These are phyloP conservation scores for Aquilaria agallochum DNA, from an alignment of 441 rosid species.

Conservation along the genomic window DNA sequence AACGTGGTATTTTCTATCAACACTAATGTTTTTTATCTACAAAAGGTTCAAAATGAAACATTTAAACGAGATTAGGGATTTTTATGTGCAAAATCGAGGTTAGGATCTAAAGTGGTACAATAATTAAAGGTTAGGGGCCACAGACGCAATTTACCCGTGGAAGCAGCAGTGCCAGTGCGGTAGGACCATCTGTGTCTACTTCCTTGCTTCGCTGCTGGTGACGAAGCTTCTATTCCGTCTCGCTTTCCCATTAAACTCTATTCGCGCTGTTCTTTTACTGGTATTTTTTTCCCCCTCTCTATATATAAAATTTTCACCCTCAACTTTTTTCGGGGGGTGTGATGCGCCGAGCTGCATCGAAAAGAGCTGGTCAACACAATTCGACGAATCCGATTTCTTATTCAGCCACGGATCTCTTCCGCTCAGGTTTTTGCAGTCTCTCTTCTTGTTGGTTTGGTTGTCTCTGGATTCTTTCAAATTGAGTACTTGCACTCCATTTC, in stretches of 20 bases:
- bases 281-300: constrained; percentile 13
- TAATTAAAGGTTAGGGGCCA: no score
- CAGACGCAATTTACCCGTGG: no score
- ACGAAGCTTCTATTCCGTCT: constrained; percentile 12
- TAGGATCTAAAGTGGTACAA: no score
- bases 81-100: no score
- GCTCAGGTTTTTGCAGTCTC: constrained; percentile 51
- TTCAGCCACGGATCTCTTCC: constrained; percentile 82
- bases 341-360: constrained; percentile 91
- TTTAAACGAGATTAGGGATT: no score
- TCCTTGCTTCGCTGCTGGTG: constrained; percentile 6
- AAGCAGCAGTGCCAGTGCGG: no score
- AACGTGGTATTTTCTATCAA: no score
- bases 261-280: constrained; percentile 6
- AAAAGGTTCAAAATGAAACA: no score
- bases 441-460: constrained; percentile 1
- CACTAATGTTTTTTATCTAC: no score
- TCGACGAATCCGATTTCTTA: constrained; percentile 50
- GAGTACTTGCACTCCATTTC: neutral
- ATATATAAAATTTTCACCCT: neutral
- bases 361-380: constrained; percentile 67
- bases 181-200: neutral
- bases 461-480: constrained; percentile 1
- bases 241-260: constrained; percentile 14
- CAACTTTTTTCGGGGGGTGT: constrained; percentile 18